These are phyloP conservation scores for Rhynchospora pubera DNA, from an alignment of 176 grass and related monocot genomes.

Conservation along the genomic window DNA sequence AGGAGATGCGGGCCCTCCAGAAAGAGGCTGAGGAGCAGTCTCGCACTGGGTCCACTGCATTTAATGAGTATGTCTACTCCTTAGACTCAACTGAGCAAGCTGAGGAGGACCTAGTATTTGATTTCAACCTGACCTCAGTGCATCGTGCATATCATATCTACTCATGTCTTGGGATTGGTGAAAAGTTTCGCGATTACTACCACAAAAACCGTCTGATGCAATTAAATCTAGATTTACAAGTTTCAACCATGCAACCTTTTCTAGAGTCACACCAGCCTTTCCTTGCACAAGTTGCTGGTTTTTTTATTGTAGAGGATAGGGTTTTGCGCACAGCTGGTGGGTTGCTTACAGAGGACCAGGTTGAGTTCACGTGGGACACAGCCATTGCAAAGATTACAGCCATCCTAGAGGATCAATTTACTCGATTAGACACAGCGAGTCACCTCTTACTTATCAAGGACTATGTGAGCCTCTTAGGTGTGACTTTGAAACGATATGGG, in stretches of 20 bases:
- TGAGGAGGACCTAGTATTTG: conserved; percentile 44
- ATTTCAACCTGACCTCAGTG: conserved; percentile 63
- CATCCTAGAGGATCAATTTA: conserved; percentile 62
- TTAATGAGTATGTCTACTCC: conserved; percentile 47
- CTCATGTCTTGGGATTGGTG: conserved; percentile 45
- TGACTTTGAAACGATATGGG: conserved; percentile 46
- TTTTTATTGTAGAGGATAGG: conserved; percentile 70
- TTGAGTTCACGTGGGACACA: conserved; percentile 60
- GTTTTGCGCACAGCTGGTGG: conserved; percentile 64
- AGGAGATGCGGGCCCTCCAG: conserved; percentile 39
- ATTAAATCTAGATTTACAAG: conserved; percentile 68
- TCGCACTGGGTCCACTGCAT: conserved; percentile 28
- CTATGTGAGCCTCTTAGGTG: conserved; percentile 55
- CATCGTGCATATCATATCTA: conserved; percentile 57
- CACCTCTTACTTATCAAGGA: conserved; percentile 62
- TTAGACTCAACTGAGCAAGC: conserved; percentile 44
- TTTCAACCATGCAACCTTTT: conserved; percentile 54
- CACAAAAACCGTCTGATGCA: conserved; percentile 75
- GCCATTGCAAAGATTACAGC: conserved; percentile 51
- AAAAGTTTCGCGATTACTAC: conserved; percentile 69
- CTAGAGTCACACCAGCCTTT: conserved; percentile 63
- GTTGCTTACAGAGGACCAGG: conserved; percentile 54
- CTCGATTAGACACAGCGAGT: conserved; percentile 45
- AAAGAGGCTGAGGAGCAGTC: conserved; percentile 67
- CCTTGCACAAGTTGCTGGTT: conserved; percentile 66